Evolutionary conservation across 768 basidiomycete species (phyloP).

Genomic region (Russula foetens): DNA sequence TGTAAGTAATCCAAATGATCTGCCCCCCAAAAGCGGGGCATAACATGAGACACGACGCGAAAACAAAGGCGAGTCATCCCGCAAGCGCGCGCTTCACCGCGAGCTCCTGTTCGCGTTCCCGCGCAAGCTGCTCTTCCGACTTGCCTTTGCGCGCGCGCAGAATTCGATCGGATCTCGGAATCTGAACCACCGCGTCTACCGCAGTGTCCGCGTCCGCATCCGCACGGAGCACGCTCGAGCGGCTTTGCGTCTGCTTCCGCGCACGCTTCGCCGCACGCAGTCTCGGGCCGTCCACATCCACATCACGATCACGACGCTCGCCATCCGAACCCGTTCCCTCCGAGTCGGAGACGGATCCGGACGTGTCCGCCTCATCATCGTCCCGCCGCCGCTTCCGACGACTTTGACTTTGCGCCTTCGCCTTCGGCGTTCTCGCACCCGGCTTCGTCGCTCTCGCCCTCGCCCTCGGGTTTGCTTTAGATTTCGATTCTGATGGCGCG

Average conservation of each 20-base stretch:
- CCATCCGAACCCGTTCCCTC: background rate
- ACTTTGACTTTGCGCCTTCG: too few relatives aligned
- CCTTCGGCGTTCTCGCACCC: background rate
- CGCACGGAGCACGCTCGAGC: too few relatives aligned
- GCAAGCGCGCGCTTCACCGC: slow-evolving; percentile 10
- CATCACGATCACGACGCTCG: too few relatives aligned
- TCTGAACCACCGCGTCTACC: background rate
- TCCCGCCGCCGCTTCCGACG: background rate
- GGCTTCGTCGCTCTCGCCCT: background rate
- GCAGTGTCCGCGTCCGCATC: slow-evolving; percentile 22
- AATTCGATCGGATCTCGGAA: slow-evolving; percentile 14
- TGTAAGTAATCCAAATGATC: too few relatives aligned
- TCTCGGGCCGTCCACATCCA: background rate
- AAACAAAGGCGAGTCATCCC: background rate
- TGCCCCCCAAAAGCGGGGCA: too few relatives aligned
- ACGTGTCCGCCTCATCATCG: background rate
- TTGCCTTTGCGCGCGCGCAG: slow-evolving; percentile 16
- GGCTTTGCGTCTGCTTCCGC: slow-evolving; percentile 17
- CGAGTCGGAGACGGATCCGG: background rate
- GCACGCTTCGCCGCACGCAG: background rate
- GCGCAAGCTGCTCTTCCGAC: background rate
- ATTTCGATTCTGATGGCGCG: background rate
- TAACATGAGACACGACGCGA: too few relatives aligned
- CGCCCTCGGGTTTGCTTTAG: background rate
- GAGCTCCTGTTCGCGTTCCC: slow-evolving; percentile 13